A percentile compares a stretch with the other conserved stretches of the same genome.
phyloP scores from a whole-genome alignment of 2,329 filamentous ascomycete genomes.

The Cladosporium sp. region DNA sequence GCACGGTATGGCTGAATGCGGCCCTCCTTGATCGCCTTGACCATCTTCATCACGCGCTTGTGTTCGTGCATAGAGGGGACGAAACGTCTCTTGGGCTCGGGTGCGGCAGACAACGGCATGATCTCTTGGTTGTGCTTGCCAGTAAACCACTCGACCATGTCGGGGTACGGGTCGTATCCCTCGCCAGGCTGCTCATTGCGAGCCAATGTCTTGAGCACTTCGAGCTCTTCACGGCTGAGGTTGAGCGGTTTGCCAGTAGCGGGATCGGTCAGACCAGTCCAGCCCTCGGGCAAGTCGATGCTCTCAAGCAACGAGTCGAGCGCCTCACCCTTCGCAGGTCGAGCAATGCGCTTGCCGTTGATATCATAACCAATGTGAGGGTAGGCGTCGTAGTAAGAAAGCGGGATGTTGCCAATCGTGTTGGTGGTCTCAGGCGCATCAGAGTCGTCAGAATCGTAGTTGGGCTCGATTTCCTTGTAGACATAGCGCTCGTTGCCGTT shows the following conservation, averaged over 20 bases:
- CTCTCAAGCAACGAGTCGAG: constrained; percentile 91
- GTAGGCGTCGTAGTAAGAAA: constrained; percentile 95
- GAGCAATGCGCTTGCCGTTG: constrained; percentile 96
- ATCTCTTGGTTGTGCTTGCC: constrained; percentile 75
- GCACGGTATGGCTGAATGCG: constrained; percentile 88
- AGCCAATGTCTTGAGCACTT: constrained; percentile 82
- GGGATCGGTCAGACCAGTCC: constrained; percentile 93
- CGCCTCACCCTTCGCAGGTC: constrained; percentile 88
- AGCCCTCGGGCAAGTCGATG: constrained; percentile 95
- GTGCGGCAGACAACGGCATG: constrained; percentile 92
- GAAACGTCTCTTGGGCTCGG: constrained; percentile 93
- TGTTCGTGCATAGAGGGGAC: constrained; percentile 95
- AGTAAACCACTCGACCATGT: constrained; percentile 92
- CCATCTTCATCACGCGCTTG: constrained; percentile 95
- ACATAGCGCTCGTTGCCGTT: constrained; percentile 88
- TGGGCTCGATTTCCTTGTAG: constrained; percentile 88
- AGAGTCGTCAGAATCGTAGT: constrained; percentile 94
- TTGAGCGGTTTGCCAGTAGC: constrained; percentile 89
- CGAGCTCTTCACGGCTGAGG: constrained; percentile 80
- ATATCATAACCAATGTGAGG: constrained; percentile 99
- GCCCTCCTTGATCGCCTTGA: constrained; percentile 90
- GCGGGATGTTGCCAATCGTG: constrained; percentile 91
- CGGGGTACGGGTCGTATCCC: constrained; percentile 88
- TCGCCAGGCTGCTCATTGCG: constrained; percentile 84
- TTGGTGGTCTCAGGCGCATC: constrained; percentile 76